Percentiles rank a stretch among this genome's conserved stretches.
Evolutionary conservation across 176 grass and related monocot species (phyloP).

Genomic region (Phoenix roebelenii): DNA sequence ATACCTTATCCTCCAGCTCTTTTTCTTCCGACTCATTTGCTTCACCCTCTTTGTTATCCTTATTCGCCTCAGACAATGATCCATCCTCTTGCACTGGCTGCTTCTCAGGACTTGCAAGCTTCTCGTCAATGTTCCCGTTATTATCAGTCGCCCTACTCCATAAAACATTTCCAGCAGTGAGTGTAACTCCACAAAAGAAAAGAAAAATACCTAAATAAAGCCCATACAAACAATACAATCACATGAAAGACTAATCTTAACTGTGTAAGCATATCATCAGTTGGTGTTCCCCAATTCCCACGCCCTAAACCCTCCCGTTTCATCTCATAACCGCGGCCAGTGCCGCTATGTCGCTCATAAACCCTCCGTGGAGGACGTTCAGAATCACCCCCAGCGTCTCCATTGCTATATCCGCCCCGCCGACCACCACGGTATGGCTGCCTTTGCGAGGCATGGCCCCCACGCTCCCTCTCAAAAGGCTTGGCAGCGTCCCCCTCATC

Average conservation of each 20-base stretch:
- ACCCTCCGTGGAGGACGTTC: slow-evolving; percentile 14
- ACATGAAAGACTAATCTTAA: background rate
- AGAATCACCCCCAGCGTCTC: slow-evolving; percentile 10
- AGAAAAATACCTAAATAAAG: background rate
- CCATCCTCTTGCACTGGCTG: slow-evolving; percentile 1
- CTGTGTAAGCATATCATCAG: slow-evolving; percentile 6
- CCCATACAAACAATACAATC: too few species aligned
- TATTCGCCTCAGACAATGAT: background rate
- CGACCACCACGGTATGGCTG: slow-evolving; percentile 2
- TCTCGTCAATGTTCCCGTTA: slow-evolving; percentile 1
- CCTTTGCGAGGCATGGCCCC: too few species aligned
- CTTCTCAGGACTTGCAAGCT: slow-evolving; percentile 8
- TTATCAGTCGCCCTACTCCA: slow-evolving; percentile 7
- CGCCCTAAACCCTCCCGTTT: slow-evolving; percentile 20
- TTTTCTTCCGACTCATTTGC: slow-evolving; percentile 13
- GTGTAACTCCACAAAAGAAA: too few species aligned
- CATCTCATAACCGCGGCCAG: slow-evolving; percentile 16
- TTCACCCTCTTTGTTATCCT: slow-evolving; percentile 6
- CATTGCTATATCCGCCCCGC: slow-evolving; percentile 9
- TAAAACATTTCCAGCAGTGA: background rate
- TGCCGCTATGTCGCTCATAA: slow-evolving; percentile 15
- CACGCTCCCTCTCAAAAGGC: slow-evolving; percentile 10
- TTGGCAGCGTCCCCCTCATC: slow-evolving; percentile 3
- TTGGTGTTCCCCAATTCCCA: slow-evolving; percentile 15
- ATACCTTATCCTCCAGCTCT: slow-evolving; percentile 16